These are phyloP conservation scores for Salix koriyanagi DNA, from an alignment of 345 rosid genomes.

Conservation along the genomic window DNA sequence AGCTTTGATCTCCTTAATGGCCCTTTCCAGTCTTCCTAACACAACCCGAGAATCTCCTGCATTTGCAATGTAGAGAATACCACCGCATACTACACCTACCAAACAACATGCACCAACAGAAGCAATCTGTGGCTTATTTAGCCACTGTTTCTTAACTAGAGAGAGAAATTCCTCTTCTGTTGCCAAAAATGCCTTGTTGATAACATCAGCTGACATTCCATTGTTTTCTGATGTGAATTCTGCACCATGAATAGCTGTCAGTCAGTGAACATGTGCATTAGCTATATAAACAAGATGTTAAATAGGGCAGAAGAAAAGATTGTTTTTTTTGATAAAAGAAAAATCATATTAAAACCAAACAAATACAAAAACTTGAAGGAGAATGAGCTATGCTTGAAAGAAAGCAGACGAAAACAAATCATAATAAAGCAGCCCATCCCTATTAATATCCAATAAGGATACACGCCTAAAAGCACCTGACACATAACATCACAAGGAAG, in stretches of 20 bases:
- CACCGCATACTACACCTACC: constrained; percentile 79
- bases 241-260: constrained; percentile 51
- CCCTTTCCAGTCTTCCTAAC: constrained; percentile 56
- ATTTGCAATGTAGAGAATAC: constrained; percentile 75
- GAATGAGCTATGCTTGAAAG: neutral
- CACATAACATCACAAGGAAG: neutral
- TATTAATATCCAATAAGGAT: neutral
- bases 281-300: constrained; percentile 21
- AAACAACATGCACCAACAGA: constrained; percentile 92
- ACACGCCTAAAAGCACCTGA: neutral
- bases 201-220: constrained; percentile 85
- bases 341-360: neutral
- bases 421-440: neutral
- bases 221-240: constrained; percentile 72
- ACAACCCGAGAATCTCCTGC: constrained; percentile 96
- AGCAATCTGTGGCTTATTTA: constrained; percentile 71
- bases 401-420: neutral
- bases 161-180: constrained; percentile 91
- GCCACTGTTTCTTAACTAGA: constrained; percentile 68
- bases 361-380: neutral
- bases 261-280: constrained; percentile 39
- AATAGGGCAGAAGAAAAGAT: neutral
- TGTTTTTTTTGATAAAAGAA: neutral
- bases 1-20: constrained; percentile 62
- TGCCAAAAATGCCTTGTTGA: constrained; percentile 71